phyloP scores from a whole-genome alignment of 106 monocot genomes.

The Dioscorea zingiberensis region DNA sequence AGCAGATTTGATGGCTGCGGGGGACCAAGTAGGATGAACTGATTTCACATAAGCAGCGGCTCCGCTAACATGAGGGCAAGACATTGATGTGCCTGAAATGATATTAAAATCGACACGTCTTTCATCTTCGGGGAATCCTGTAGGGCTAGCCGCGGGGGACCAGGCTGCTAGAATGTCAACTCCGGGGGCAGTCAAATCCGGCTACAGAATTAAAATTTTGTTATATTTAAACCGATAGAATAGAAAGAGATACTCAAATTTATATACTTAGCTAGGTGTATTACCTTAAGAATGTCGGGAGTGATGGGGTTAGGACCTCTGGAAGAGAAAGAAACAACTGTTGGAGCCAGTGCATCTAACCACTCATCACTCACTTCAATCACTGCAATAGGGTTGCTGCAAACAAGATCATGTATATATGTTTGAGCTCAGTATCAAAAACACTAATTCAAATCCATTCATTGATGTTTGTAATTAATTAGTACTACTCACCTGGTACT shows the following conservation, averaged over 20 bases:
- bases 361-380: background rate
- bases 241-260: no score
- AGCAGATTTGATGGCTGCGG: conserved; percentile 14
- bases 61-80: conserved; percentile 12
- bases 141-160: background rate
- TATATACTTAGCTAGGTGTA: no score
- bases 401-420: background rate
- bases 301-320: conserved; percentile 16
- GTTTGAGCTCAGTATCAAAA: background rate
- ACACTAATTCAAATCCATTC: background rate
- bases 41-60: conserved; percentile 19
- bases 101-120: background rate
- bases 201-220: no score
- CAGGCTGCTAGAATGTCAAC: conserved; percentile 18
- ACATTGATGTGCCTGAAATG: conserved; percentile 18
- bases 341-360: background rate
- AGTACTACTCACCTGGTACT: background rate
- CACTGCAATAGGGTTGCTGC: background rate
- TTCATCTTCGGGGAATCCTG: background rate
- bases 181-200: conserved; percentile 15
- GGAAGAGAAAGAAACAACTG: conserved; percentile 11
- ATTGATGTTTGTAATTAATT: no score
- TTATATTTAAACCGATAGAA: no score
- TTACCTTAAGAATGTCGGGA: conserved; percentile 10
- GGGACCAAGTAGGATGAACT: conserved; percentile 16